Evolutionary conservation across 768 basidiomycete species (phyloP), one percentile per base, ranked within the genome.

Genomic region (Cystofilobasidium capitatum): DNA sequence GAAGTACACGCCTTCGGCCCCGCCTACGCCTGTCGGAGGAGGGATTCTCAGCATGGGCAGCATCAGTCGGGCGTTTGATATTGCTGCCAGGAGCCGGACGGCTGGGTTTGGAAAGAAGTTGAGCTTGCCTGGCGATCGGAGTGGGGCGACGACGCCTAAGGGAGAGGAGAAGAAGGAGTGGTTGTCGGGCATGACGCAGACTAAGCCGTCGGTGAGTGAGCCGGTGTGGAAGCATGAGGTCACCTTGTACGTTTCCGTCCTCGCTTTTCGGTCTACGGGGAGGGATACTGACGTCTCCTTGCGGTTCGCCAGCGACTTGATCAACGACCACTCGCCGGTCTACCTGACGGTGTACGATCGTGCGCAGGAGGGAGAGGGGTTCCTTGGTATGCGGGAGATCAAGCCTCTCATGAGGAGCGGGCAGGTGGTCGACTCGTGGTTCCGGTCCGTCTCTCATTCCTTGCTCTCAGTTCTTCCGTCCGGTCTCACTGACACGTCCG

Each of bases 211-310:
- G 40, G 69, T 89, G 65, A 83, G 89, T 74, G 97, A 91, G 80
- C 94, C 96, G 14, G 86, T 93, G 26, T 99, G 96, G 96, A 99
- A 99, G 79, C 94, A 98, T 76, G 88, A 98, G 77, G 96, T 98
- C 39, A 86, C 89, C 51, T 99, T 99, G 94, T 97, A 78, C 78
- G 93, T 83, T 14, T 55, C 10, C 29, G 54, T 10, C 29, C 13
- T 31, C 24, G 29, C 29, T 55, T 55, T 31, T 55, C n/a, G 29
- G 10, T 55, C 24, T 13, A 55, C 22, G 29, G 12, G n/a, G n/a
- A n/a, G n/a, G n/a, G n/a, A n/a, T n/a, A n/a, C n/a, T n/a, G n/a
- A n/a, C n/a, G 63, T 8, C 70, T 66, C 24, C 26, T 0, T 29
- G 22, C 22, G 17, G 29, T 31, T 44, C 10, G 35, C 8, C 77